Evolutionary conservation across 768 basidiomycete species (phyloP), one percentile per base, ranked within the genome.

Genomic region (Tylopilus vinaceipallidus): DNA sequence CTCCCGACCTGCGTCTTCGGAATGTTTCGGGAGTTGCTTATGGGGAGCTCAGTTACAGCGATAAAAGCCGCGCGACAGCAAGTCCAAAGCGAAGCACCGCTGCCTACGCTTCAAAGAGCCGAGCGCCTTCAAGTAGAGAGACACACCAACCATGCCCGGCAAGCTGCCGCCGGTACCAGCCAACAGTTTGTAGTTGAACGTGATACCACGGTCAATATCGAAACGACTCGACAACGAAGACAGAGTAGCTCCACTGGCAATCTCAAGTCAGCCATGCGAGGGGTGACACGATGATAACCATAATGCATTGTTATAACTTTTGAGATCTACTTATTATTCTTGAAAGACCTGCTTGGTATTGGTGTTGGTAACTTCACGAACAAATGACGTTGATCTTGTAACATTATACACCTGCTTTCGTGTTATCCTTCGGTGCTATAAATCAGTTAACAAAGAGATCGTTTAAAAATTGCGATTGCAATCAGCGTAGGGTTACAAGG

Each of bases 231-330:
- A 51, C 67, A 61, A 48, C 65, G 63, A 30, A 68, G 60, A 44
- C 67, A 46, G 39, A 66, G 68, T 30, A 66, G 68, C 30, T 58
- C 61, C 39, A 45, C 69, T 35, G 45, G 59, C 30, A 71, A 62
- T 42, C 63, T 71, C 57, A 76, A 70, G 42, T 73, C 66, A 29
- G 64, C 67, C 35, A 58, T 69, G 60, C 71, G 72, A 30, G 57
- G 61, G 17, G 47, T 63, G 49, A 55, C 65, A 27, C 71, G 73
- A 60, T 73, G 55, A 70, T 29, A 36, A 6, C 22, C 30, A 13
- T 11, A 43, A 27, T 14, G 19, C 23, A 40, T 24, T 29, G 34
- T 17, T 35, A 30, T 17, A 38, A n/a, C 39, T 42, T 40, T 52
- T 49, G 49, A 49, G 24, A 44, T 45, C 49, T 45, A 30, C 20